Conservation (phyloP, 2,329 filamentous ascomycete genomes). For the Penicillium nordicum region DNA sequence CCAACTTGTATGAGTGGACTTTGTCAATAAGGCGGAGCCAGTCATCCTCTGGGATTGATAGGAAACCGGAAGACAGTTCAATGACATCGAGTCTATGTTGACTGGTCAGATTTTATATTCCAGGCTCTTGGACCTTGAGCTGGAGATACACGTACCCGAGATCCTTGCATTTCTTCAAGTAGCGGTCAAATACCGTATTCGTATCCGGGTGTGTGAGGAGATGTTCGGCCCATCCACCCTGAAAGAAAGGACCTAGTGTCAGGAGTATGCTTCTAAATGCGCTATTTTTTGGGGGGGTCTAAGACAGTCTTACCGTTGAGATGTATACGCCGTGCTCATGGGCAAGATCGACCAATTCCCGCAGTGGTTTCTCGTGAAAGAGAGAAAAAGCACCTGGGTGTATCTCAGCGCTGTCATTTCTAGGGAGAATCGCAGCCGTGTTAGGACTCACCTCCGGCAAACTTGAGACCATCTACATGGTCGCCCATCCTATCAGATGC, state of each 20-base stretch:
- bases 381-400: slow-evolving; percentile 49
- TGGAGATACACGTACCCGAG: slow-evolving; percentile 37
- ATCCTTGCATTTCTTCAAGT: slow-evolving; percentile 52
- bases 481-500: slow-evolving; percentile 46
- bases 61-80: slow-evolving; percentile 53
- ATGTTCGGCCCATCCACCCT: slow-evolving; percentile 56
- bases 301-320: slow-evolving; percentile 42
- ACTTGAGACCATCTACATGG: slow-evolving; percentile 56
- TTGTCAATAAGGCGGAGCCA: slow-evolving; percentile 53
- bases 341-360: slow-evolving; percentile 50
- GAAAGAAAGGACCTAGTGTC: neutral
- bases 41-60: slow-evolving; percentile 53
- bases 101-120: neutral
- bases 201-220: slow-evolving; percentile 50
- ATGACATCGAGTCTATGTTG: slow-evolving; percentile 51
- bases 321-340: slow-evolving; percentile 52
- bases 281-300: neutral
- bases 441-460: slow-evolving; percentile 44
- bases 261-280: neutral
- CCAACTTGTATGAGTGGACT: slow-evolving; percentile 48
- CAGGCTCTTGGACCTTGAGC: neutral
- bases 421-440: neutral
- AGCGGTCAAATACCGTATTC: slow-evolving; percentile 48
- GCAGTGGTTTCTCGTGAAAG: slow-evolving; percentile 46
- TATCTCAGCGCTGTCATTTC: neutral